Percentiles rank a stretch among this genome's conserved stretches.
Conservation (phyloP, 2,329 filamentous ascomycete species). For the Cytospora chrysosperma region DNA sequence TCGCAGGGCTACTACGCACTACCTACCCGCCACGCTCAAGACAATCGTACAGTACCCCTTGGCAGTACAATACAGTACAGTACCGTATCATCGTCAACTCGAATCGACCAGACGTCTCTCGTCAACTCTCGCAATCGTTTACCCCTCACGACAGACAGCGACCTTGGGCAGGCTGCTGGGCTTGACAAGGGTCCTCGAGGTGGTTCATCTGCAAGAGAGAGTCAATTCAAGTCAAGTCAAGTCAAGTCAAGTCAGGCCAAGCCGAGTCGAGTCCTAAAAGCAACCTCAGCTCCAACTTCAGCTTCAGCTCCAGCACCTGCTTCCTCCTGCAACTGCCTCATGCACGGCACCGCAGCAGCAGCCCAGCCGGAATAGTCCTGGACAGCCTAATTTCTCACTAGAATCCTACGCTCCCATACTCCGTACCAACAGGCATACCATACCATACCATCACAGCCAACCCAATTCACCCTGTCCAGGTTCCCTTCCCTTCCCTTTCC, state of each 20-base stretch:
- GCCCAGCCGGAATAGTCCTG: slow-evolving; percentile 17
- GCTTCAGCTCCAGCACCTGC: not conserved
- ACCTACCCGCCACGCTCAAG: not conserved
- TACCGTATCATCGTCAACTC: not conserved
- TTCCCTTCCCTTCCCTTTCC: not conserved
- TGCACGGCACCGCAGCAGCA: slow-evolving; percentile 7
- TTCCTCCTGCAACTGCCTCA: slow-evolving; percentile 13
- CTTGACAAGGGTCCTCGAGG: not conserved
- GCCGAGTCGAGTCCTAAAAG: not conserved
- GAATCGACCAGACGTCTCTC: not conserved
- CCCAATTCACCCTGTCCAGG: not conserved
- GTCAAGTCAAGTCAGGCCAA: no score
- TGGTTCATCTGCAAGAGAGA: not conserved
- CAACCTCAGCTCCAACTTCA: not conserved
- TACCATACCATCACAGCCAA: slow-evolving; percentile 3
- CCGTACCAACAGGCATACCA: slow-evolving; percentile 1
- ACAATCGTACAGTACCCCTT: not conserved
- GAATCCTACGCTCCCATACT: slow-evolving; percentile 5
- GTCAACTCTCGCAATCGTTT: not conserved
- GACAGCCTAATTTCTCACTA: slow-evolving; percentile 25
- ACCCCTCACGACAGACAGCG: not conserved
- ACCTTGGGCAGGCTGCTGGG: not conserved
- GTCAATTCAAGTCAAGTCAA: no score
- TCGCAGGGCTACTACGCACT: not conserved
- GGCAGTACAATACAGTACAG: no score